A percentile compares a stretch with the other conserved stretches of the same genome.
Evolutionary conservation across 2,329 filamentous ascomycete species (phyloP).

Genomic region (Chaetomium sp.): DNA sequence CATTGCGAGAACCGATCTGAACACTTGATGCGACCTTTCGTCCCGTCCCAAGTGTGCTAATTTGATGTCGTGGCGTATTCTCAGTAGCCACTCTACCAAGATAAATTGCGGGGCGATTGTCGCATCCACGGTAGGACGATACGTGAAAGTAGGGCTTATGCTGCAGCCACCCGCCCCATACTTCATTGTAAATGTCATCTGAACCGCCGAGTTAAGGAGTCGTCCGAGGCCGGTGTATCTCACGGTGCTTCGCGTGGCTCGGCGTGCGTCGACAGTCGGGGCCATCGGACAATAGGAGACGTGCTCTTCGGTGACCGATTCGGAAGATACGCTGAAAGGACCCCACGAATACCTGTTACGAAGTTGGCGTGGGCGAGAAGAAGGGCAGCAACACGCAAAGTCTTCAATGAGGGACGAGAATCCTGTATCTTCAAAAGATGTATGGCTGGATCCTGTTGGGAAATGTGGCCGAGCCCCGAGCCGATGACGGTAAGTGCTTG

Average conservation of each 20-base stretch:
- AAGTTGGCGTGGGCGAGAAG: no score
- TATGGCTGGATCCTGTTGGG: background rate
- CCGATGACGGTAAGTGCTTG: background rate
- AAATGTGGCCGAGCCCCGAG: background rate
- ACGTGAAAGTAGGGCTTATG: conserved; percentile 1
- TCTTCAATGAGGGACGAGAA: no score
- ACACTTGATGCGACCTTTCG: background rate
- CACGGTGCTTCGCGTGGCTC: background rate
- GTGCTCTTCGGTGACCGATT: background rate
- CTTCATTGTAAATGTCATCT: background rate
- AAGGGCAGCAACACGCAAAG: no score
- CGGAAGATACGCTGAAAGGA: background rate
- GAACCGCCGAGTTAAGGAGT: conserved; percentile 1
- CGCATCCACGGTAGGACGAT: conserved; percentile 3
- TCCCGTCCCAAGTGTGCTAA: background rate
- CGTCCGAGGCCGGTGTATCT: conserved; percentile 2
- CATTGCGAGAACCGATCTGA: background rate
- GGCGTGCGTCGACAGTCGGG: background rate
- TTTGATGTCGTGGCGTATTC: background rate
- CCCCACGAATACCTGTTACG: background rate
- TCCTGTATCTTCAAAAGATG: background rate
- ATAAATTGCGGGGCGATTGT: background rate
- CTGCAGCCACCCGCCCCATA: conserved; percentile 2
- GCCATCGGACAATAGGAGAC: background rate
- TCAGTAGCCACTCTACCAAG: background rate